A percentile compares a stretch with the other conserved stretches of the same genome.
Evolutionary conservation across 2,329 filamentous ascomycete genomes (phyloP).

Genomic region (Incumbomyces lentus): DNA sequence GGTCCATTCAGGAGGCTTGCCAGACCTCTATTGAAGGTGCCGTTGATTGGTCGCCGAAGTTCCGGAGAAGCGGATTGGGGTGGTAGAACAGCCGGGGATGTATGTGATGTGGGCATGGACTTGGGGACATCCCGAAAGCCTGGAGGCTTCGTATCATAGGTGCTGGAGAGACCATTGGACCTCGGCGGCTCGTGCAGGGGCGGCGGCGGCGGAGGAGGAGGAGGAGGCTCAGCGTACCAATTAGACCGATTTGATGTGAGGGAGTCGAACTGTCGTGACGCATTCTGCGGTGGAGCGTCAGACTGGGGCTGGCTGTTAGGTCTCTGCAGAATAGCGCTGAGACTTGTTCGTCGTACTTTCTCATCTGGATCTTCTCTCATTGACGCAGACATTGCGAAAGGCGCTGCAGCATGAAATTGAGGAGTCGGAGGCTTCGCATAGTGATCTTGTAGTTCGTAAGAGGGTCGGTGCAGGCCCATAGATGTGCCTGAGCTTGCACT

Average conservation of each 20-base stretch:
- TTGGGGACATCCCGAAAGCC: constrained; percentile 10
- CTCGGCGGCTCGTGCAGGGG: constrained; percentile 10
- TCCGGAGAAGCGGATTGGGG: constrained; percentile 18
- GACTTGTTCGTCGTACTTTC: constrained; percentile 31
- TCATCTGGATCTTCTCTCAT: constrained; percentile 17
- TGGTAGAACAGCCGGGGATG: constrained; percentile 7
- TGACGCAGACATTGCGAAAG: not conserved
- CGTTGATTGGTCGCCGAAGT: constrained; percentile 14
- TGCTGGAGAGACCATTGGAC: constrained; percentile 10
- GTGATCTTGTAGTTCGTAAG: constrained; percentile 4
- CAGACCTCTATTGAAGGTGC: constrained; percentile 12
- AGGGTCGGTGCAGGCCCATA: constrained; percentile 14
- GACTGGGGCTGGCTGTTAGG: constrained; percentile 27
- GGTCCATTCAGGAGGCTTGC: constrained; percentile 12
- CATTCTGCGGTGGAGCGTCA: not conserved
- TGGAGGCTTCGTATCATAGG: constrained; percentile 20
- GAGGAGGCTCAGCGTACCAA: constrained; percentile 5
- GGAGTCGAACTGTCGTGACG: constrained; percentile 3
- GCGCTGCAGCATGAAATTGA: not conserved
- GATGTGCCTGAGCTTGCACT: constrained; percentile 20
- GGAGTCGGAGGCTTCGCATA: constrained; percentile 10
- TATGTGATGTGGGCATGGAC: constrained; percentile 6
- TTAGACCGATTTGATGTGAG: not conserved
- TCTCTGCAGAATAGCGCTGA: constrained; percentile 33
- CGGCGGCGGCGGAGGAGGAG: constrained; percentile 5